Evolutionary conservation across 2,329 filamentous ascomycete genomes (phyloP).

Genomic region (Diaporthe ilicicola): DNA sequence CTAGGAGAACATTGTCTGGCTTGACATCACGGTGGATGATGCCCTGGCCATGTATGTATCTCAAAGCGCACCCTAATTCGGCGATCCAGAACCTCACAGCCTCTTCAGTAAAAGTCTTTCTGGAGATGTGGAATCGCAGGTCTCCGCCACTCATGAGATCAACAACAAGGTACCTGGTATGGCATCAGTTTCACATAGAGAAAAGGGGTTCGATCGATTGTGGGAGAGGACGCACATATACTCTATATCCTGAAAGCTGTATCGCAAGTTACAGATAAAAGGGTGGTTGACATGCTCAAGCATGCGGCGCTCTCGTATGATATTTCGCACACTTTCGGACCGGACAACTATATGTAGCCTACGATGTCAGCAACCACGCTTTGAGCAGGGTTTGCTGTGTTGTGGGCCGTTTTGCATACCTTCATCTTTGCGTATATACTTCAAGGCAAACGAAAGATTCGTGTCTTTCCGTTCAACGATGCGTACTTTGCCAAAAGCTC

Average conservation of each 20-base stretch:
- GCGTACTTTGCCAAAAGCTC: conserved; percentile 97
- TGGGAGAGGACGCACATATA: conserved; percentile 78
- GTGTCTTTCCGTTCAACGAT: conserved; percentile 99
- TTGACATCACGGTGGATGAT: conserved; percentile 94
- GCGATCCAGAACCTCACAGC: conserved; percentile 97
- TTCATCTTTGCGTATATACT: conserved; percentile 99
- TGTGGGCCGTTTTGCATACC: conserved; percentile 59
- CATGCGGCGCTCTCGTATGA: conserved; percentile 97
- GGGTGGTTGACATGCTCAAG: conserved; percentile 97
- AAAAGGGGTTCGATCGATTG: not conserved
- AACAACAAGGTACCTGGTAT: conserved; percentile 87
- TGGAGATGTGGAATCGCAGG: conserved; percentile 94
- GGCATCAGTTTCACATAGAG: conserved; percentile 25
- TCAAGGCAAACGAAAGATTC: conserved; percentile 90
- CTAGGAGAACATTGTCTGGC: conserved; percentile 88
- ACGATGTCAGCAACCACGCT: conserved; percentile 26
- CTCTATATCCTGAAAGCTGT: conserved; percentile 99
- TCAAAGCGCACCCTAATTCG: conserved; percentile 88
- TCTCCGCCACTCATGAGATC: conserved; percentile 99
- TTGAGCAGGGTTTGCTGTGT: not conserved
- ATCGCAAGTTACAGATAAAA: conserved; percentile 97
- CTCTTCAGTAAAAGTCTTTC: conserved; percentile 98
- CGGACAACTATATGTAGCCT: conserved; percentile 76
- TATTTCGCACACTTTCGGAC: conserved; percentile 97
- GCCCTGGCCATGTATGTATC: conserved; percentile 84